Evolutionary conservation across 495 filamentous ascomycete genomes (phyloP), one percentile per base, ranked within the genome.

Genomic region (Hypoxylon fuscum): DNA sequence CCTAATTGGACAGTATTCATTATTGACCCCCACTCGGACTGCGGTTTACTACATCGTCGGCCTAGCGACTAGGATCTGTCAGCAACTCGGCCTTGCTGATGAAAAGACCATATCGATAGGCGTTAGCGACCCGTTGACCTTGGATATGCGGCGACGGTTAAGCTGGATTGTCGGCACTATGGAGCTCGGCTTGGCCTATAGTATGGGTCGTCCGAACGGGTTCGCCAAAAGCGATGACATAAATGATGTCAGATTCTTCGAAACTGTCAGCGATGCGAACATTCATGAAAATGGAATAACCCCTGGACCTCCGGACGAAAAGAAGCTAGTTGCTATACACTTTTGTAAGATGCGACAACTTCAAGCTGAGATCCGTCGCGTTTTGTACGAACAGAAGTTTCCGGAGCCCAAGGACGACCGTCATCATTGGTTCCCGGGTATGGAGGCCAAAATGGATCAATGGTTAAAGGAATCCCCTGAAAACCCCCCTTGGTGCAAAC

Each of bases 21-120:
- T 97, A 32, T 75, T 97, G 34, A 97, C 93, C 2, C 93, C 94
- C 2, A 97, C 93, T 0, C 79, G 91, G 42, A 96, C 92, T 18
- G 91, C 94, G 15, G 88, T 85, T 14, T 98, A 96, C 72, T 96
- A 96, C 79, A 85, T 98, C 27, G 85, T 96, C 37, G 94, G 94
- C 10, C 83, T 93, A 29, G 92, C 91, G 12, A 88, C 89, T 14
- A 89, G 89, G 69, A 84, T 98, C 21, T 90, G 89, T 69, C 93
- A 97, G 68, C 88, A 96, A 44, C 78, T 96, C 21, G 91, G 91
- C 3, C 81, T 96, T 50, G 84, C 86, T 12, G 91, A 96, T 65
- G 94, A 97, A 75, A 88, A 88, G 62, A 95, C 91, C 9, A 90
- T 97, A 47, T 83, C 73, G 49, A 65, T 83, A 59, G 81, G 85